phyloP scores from a whole-genome alignment of 306 rosid genomes.

The Canavalia gladiata region DNA sequence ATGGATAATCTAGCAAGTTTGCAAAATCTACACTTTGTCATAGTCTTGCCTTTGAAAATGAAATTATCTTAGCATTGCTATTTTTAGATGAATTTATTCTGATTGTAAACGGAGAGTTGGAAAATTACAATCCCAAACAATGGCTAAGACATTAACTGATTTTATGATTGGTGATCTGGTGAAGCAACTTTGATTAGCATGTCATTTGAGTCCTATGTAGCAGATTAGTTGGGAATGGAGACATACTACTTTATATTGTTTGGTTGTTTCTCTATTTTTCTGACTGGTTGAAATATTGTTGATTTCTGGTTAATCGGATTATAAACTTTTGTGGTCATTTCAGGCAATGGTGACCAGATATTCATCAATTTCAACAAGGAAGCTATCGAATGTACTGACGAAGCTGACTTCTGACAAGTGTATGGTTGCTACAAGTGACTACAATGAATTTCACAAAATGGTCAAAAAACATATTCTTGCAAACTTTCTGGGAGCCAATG shows the following conservation, averaged over 20 bases:
- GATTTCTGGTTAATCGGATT: slow-evolving; percentile 30
- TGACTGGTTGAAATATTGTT: not conserved
- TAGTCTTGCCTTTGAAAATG: not conserved
- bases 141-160: not conserved
- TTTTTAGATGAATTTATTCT: not conserved
- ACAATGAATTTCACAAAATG: slow-evolving; percentile 85
- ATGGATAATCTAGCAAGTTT: not conserved
- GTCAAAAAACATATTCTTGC: slow-evolving; percentile 72
- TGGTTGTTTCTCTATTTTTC: slow-evolving; percentile 26
- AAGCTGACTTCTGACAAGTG: slow-evolving; percentile 77
- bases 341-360: slow-evolving; percentile 94
- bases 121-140: not conserved
- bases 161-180: not conserved
- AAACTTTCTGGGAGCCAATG: slow-evolving; percentile 74
- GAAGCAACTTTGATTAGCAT: slow-evolving; percentile 5
- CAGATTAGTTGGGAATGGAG: not conserved
- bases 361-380: slow-evolving; percentile 83
- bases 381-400: slow-evolving; percentile 72
- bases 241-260: not conserved
- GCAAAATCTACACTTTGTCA: not conserved
- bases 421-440: slow-evolving; percentile 95
- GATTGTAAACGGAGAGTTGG: not conserved
- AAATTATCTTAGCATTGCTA: not conserved
- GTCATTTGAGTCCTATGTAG: slow-evolving; percentile 8
- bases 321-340: slow-evolving; percentile 26